These are phyloP conservation scores for Alternaria conjuncta DNA, from an alignment of 2,329 filamentous ascomycete species.

Conservation along the genomic window DNA sequence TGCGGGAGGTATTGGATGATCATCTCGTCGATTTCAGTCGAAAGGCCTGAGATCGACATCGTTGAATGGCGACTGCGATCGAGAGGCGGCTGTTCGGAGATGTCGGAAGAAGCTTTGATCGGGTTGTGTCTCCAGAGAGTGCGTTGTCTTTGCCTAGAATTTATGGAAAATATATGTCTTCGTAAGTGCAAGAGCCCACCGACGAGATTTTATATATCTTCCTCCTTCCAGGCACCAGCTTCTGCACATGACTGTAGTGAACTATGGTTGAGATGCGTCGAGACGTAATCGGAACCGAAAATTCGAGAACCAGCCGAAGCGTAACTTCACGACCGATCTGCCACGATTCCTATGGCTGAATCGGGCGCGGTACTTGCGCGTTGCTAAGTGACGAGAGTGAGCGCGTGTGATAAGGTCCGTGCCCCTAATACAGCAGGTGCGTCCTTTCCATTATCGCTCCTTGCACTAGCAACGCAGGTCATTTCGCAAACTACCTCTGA, in stretches of 20 bases:
- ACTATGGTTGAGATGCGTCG: not conserved
- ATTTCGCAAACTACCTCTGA: not conserved
- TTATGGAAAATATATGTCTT: not conserved
- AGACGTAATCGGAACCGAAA: not conserved
- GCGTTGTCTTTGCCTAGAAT: not conserved
- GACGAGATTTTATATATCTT: not conserved
- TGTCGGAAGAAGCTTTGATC: not conserved
- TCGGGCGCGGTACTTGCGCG: too few relatives aligned
- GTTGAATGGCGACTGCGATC: accelerated
- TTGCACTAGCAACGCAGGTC: not conserved
- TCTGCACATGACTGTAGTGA: not conserved
- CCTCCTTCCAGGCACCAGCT: not conserved
- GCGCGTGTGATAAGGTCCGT: not conserved
- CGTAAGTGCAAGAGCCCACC: not conserved
- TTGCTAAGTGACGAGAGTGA: not conserved
- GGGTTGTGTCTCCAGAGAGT: not conserved
- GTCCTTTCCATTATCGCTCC: not conserved
- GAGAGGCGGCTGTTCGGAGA: not conserved
- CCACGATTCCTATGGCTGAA: too few relatives aligned
- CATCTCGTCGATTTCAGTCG: not conserved
- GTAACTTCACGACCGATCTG: not conserved
- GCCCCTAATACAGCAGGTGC: not conserved
- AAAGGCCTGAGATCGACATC: not conserved
- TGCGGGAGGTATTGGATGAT: not conserved
- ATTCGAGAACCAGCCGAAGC: not conserved